Evolutionary conservation across 1,139 yeast genomes (phyloP).

Genomic region (Candida tunisiensis): DNA sequence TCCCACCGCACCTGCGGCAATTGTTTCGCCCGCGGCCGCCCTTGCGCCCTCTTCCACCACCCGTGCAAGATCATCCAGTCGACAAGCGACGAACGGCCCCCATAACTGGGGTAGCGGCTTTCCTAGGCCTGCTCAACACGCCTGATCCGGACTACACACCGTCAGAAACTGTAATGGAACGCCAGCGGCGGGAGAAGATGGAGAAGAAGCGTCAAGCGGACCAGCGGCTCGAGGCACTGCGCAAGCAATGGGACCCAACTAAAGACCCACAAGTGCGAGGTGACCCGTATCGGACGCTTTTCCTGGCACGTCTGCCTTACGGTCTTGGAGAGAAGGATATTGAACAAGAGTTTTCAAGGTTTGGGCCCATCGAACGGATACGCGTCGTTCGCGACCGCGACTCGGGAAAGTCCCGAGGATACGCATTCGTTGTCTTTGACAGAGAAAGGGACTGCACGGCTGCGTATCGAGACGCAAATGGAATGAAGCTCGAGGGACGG

Average conservation of each 20-base stretch:
- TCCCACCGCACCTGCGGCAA: slow-evolving; percentile 1
- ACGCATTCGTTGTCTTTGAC: slow-evolving; percentile 68
- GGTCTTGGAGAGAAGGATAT: slow-evolving; percentile 52
- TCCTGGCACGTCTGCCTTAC: slow-evolving; percentile 58
- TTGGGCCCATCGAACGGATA: slow-evolving; percentile 53
- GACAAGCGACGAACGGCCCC: slow-evolving; percentile 31
- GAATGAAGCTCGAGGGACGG: slow-evolving; percentile 34
- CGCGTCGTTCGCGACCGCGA: slow-evolving; percentile 46
- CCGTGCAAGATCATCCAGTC: slow-evolving; percentile 40
- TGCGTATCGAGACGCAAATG: slow-evolving; percentile 44
- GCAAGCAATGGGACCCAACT: slow-evolving; percentile 35
- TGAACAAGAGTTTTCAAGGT: slow-evolving; percentile 41
- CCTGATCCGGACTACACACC: slow-evolving; percentile 16
- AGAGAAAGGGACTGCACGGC: slow-evolving; percentile 36
- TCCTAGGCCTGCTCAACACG: slow-evolving; percentile 20
- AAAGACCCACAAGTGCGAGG: slow-evolving; percentile 46
- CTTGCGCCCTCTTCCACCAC: slow-evolving; percentile 32
- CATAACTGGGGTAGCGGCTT: slow-evolving; percentile 35
- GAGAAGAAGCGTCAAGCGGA: slow-evolving; percentile 16
- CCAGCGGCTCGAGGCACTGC: slow-evolving; percentile 17
- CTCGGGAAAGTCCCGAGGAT: slow-evolving; percentile 50
- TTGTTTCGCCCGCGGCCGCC: slow-evolving; percentile 62
- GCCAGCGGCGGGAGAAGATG: slow-evolving; percentile 18
- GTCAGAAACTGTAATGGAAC: slow-evolving; percentile 22
- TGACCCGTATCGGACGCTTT: slow-evolving; percentile 68